Base-by-base conservation (phyloP, 2,329 filamentous ascomycete genomes). In the Fusarium sp. region DNA sequence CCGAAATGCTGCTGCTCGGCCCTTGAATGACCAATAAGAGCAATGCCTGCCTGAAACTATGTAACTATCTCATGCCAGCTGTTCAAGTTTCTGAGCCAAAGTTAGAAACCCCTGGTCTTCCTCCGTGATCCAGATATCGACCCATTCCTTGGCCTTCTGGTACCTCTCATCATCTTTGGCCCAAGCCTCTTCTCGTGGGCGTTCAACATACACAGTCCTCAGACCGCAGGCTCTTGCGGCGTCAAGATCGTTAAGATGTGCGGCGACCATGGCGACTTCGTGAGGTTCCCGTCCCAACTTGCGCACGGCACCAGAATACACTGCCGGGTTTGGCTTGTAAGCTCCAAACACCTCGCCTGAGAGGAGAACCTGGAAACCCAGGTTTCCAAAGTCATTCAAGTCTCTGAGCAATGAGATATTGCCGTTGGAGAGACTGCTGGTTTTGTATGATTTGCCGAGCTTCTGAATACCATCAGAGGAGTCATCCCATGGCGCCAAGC, bases 251-350 rank as follows among this genome's bases (percentile, higher is more conserved):
- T 75, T 77, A 60, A 95, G 80, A 79, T 95, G 92, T 37, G 92
- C 89, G 18, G 93, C 93, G 21, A 96, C 91, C 87, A 96, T 89
- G 21, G 88, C 91, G 59, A 93, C 91, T 74, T 94, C 84, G 4
- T 77, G 76, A 0, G 89, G 86, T 63, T 85, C 71, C 41, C 89
- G 65, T 0, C 85, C 87, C 53, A 94, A 78, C 68, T 81, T 83
- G 58, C 82, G 78, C 4, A 84, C 91, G 1, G 91, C 92, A 6
- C 92, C 92, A 2, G 86, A 83, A 75, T 96, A 96, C 3, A 91
- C 89, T 52, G 78, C 82, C 10, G 87, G 86, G 63, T 87, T 84
- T 2, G 92, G 92, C 82, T 96, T 96, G 78, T 95, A 96, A 1
- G 88, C 88, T 43, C 84, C 81, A 75, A 94, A 95, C 67, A 90